Evolutionary conservation across 2,329 filamentous ascomycete species (phyloP), one percentile per base, ranked within the genome.

Genomic region (Monosporascus sp.): DNA sequence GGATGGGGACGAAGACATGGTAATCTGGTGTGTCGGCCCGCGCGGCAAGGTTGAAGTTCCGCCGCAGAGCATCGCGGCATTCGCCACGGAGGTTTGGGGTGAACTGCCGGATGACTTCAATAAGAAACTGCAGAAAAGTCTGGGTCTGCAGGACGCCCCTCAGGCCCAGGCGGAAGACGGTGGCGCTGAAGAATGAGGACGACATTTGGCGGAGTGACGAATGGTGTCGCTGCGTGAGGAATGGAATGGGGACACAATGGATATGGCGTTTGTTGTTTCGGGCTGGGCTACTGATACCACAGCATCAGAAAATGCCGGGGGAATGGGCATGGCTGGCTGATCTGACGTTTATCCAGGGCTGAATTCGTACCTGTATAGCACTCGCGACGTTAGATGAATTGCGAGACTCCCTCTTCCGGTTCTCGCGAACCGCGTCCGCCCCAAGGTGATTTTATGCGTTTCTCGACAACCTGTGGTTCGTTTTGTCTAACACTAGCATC

Each of bases 11-110:
- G 89, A 96, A 38, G 85, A 93, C 57, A 78, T 82, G 2, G 78
- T 90, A 7, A 91, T 89, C 47, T 99, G 90, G 80, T 82, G 88
- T 52, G 82, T 97, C 15, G 94, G 94, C 0, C 87, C 90, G 6
- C 81, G 94, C 22, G 93, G 89, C 6, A 94, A 88, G 70, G 78
- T 92, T 7, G 94, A 97, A 70, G 82, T 97, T 37, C 89, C 88
- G 0, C 77, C 85, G n/a, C 79, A 84, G 48, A 89, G 88, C 1
- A 87, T 94, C 14, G 82, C 84, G 18, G 84, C 83, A 0, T 71
- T 97, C 57, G 83, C 91, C 4, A 72, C 82, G 65, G 70, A 78
- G 51, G 75, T 86, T 1, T 87, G 83, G 66, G 81, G 77, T 1
- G 74, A 74, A 7, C 52, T 74, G 45, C 72, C 72, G 2, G 73